Evolutionary conservation across 1,284 basidiomycete species (phyloP).

Genomic region (Ceratobasidium sp.): DNA sequence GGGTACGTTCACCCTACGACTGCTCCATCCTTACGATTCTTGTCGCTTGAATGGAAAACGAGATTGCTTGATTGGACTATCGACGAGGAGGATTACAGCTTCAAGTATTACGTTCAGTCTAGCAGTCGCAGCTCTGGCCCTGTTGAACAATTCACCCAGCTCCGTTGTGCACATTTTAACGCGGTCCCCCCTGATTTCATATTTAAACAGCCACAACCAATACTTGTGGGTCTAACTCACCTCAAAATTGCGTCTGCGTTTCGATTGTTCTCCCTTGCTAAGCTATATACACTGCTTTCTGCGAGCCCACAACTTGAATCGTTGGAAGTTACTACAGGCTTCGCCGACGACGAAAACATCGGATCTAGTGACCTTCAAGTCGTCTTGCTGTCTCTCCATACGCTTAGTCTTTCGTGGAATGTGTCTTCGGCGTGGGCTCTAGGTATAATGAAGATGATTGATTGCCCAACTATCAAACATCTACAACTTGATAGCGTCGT

Average conservation of each 20-base stretch:
- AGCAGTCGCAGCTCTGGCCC: not conserved
- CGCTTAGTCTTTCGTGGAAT: not conserved
- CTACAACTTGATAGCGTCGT: not conserved
- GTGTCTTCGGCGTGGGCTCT: not conserved
- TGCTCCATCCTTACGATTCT: not conserved
- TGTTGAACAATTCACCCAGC: not conserved
- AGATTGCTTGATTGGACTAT: not conserved
- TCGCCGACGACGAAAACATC: not conserved
- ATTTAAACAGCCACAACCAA: not conserved
- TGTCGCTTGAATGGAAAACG: not conserved
- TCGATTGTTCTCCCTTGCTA: not conserved
- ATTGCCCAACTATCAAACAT: not conserved
- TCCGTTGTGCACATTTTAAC: conserved; percentile 13
- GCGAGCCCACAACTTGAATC: conserved; percentile 8
- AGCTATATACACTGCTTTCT: not conserved
- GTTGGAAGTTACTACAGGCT: not conserved
- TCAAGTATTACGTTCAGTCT: no score
- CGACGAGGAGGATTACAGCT: not conserved
- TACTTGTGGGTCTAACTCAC: conserved; percentile 21
- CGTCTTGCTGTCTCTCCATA: not conserved
- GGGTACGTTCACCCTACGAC: conserved; percentile 13
- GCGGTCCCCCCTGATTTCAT: not conserved
- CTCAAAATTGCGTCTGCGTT: conserved; percentile 13
- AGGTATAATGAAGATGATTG: not conserved
- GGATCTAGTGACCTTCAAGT: not conserved